Conservation (phyloP, 148 eudicot species). For the Vaccinium vitisidaea region DNA sequence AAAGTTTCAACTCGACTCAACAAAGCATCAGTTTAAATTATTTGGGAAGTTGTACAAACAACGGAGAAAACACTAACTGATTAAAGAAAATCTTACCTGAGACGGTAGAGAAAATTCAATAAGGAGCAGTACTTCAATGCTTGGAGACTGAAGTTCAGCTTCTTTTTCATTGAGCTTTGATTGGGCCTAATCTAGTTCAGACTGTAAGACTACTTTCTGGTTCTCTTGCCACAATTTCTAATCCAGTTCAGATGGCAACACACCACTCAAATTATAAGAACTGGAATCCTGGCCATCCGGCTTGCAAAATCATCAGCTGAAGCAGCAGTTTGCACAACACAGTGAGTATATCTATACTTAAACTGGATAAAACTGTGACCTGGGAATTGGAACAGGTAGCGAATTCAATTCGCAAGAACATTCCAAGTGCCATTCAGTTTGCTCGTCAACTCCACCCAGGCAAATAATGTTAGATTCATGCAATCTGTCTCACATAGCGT, state of each 20-base stretch:
- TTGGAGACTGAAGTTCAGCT: constrained; percentile 45
- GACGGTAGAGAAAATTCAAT: constrained; percentile 48
- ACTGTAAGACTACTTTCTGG: constrained; percentile 49
- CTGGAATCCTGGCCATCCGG: constrained; percentile 22
- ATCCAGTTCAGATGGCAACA: constrained; percentile 52
- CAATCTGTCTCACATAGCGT: background rate
- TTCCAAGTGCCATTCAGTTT: background rate
- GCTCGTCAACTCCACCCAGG: background rate
- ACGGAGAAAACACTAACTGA: background rate
- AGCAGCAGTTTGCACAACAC: constrained; percentile 25
- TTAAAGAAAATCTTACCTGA: constrained; percentile 35
- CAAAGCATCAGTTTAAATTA: background rate
- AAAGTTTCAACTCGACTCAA: background rate
- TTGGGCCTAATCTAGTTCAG: constrained; percentile 50
- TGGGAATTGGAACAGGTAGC: background rate
- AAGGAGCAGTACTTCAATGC: constrained; percentile 64
- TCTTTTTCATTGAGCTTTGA: constrained; percentile 61
- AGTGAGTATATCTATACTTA: background rate
- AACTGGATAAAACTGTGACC: background rate
- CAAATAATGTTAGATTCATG: background rate
- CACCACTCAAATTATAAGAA: constrained; percentile 34
- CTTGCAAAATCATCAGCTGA: constrained; percentile 23
- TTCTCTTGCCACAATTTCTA: constrained; percentile 57
- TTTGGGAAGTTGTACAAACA: background rate
- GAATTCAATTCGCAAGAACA: background rate